These are phyloP conservation scores for Pseudozyma thailandica DNA, from an alignment of 1,284 basidiomycete species.

Conservation along the genomic window DNA sequence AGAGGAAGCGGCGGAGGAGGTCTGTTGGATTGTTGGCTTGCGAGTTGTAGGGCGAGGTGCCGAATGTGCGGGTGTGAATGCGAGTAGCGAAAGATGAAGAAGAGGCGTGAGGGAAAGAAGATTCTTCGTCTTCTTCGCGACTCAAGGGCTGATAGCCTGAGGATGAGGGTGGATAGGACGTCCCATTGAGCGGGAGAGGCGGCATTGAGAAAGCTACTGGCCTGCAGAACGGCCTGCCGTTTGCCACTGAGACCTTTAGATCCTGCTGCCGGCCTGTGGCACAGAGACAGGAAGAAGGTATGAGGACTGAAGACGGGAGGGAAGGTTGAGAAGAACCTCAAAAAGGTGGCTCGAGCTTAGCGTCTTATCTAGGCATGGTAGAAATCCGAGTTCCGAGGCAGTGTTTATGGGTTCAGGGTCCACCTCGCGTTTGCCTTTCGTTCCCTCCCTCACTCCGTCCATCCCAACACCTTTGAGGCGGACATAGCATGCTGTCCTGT, in stretches of 20 bases:
- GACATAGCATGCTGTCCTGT: background rate
- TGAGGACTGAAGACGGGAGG: background rate
- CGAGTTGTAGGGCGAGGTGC: constrained; percentile 21
- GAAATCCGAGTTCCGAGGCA: constrained; percentile 9
- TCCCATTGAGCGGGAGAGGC: constrained; percentile 18
- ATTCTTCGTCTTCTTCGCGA: constrained; percentile 10
- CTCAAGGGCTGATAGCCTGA: constrained; percentile 24
- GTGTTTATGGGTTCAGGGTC: constrained; percentile 5
- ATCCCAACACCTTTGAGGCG: background rate
- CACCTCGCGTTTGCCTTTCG: constrained; percentile 2
- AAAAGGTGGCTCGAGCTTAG: constrained; percentile 2
- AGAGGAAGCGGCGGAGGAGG: constrained; percentile 21
- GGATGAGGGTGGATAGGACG: constrained; percentile 27
- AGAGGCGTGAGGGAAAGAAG: background rate
- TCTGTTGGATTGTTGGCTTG: constrained; percentile 23
- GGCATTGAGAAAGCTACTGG: constrained; percentile 13
- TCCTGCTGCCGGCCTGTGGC: background rate
- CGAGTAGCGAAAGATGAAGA: background rate
- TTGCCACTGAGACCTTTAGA: background rate
- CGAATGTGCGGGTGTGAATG: constrained; percentile 11
- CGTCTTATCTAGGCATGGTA: background rate
- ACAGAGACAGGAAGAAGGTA: background rate
- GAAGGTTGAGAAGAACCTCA: background rate
- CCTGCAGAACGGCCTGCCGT: no score
- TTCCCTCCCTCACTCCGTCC: background rate